Evolutionary conservation across 2,329 filamentous ascomycete genomes (phyloP), one percentile per base, ranked within the genome.

Genomic region (Dactylellina leptospora): DNA sequence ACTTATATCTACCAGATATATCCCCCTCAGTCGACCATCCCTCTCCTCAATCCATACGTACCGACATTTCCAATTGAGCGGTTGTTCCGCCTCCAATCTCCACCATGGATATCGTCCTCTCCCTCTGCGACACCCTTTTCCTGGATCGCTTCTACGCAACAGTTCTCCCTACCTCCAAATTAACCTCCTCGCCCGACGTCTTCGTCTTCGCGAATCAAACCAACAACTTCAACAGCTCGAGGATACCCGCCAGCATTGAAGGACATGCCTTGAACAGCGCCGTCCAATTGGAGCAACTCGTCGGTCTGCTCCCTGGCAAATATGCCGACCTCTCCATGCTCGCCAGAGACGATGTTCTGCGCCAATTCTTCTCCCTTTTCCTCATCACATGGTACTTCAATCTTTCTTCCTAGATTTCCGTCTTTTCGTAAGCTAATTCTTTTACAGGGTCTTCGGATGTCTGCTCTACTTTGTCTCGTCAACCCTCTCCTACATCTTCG

Each of bases 51-150:
- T 22, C 25, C 28, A 47, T 36, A 20, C 30, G 42, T 13, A 11
- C 20, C 48, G 16, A 16, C 5, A 36, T 22, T 20, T 4, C 28
- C 22, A 13, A 11, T 53, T 23, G 28, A 53, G 28, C 30, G 48
- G 47, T 27, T 3, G 23, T 25, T 1, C 27, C 47, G 50, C 18
- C 50, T 53, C 30, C 18, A 44, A 18, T 20, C 28, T n/a, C 53
- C 82, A 83, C 79, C 80, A 97, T 97, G 93, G 93, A 97, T 84
- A 87, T 97, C 81, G 87, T 95, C 47, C 89, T 97, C 75, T 93
- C 97, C 81, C 77, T 93, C 71, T 85, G 87, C 81, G 93, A 97
- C 81, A 91, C 88, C 77, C 91, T 89, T 78, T 77, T 93, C 74
- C 89, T 90, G 80, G 93, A 97, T 82, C 86, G 88, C 76, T 76